Evolutionary conservation across 2,329 filamentous ascomycete species (phyloP), one percentile per base, ranked within the genome.

Genomic region (Diplodia sapinea): DNA sequence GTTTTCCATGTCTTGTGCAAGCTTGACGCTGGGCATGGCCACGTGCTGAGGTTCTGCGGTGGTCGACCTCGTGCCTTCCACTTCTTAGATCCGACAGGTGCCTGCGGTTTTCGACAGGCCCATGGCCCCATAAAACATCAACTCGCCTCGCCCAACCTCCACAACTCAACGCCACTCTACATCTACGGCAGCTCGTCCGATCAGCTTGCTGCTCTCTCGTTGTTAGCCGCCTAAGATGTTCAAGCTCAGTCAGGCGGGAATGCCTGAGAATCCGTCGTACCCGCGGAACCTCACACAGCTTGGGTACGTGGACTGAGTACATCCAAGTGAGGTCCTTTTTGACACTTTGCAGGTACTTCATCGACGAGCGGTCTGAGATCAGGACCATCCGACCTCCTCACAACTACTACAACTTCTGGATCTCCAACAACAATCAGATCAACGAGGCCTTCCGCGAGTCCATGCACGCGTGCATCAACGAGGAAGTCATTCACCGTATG

Each of bases 351-450:
- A 94, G 92, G 52, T 96, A 93, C 79, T 94, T 92, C 76, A 79
- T 96, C 79, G 93, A 92, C 72, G 84, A 89, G 0, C 79, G 88
- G 0, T 92, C 94, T 71, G 88, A 94, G 73, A 86, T 97, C 69
- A 88, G 91, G 57, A 88, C 84, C 69, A 89, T 91, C 66, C 81
- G 85, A 26, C 81, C 92, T 43, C 88, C 90, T 0, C 84, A 89
- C 33, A 82, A 85, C 71, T 89, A 89, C 74, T 96, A 92, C 82
- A 86, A 91, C 72, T 97, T 86, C 83, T 89, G 88, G 76, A 78
- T 91, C 65, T 90, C 86, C 75, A 88, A 87, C 72, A 93, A 93
- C 77, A 82, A 86, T n/a, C 88, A 93, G 47, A 85, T 90, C 79
- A 97, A 97, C 76, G 85, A 90, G 50, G 83, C 90, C 23, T 92